These are phyloP conservation scores for Periconia sp. DNA, from an alignment of 2,329 filamentous ascomycete genomes.

Conservation along the genomic window DNA sequence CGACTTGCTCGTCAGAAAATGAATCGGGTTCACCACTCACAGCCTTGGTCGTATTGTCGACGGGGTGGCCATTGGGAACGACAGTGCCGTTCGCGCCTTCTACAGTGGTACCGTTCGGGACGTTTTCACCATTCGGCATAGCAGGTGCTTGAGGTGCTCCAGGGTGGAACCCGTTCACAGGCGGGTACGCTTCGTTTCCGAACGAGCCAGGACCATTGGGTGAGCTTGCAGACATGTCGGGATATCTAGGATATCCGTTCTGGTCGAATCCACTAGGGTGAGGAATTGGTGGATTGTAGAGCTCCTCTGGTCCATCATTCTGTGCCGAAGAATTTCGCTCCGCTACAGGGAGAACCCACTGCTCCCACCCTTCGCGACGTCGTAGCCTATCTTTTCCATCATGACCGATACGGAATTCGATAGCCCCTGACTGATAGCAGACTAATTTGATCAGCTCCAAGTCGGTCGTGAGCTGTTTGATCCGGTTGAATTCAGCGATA, in stretches of 20 bases:
- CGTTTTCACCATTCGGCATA: slow-evolving; percentile 15
- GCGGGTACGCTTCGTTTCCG: slow-evolving; percentile 31
- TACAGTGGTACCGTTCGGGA: slow-evolving; percentile 24
- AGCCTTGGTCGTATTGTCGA: slow-evolving; percentile 37
- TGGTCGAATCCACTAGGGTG: slow-evolving; percentile 44
- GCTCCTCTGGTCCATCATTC: slow-evolving; percentile 69
- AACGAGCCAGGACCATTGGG: slow-evolving; percentile 21
- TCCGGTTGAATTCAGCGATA: slow-evolving; percentile 85
- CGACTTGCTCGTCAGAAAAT: slow-evolving; percentile 61
- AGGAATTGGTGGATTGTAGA: slow-evolving; percentile 49
- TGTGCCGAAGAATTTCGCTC: slow-evolving; percentile 76
- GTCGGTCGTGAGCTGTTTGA: slow-evolving; percentile 75
- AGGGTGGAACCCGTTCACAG: slow-evolving; percentile 37
- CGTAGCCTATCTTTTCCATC: slow-evolving; percentile 83
- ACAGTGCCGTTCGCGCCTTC: slow-evolving; percentile 29
- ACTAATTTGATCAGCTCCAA: slow-evolving; percentile 75
- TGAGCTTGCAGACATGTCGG: slow-evolving; percentile 29
- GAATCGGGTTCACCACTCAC: slow-evolving; percentile 48
- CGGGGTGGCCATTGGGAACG: slow-evolving; percentile 31
- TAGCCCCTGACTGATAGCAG: slow-evolving; percentile 71
- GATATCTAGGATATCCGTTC: slow-evolving; percentile 34
- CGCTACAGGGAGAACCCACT: slow-evolving; percentile 75
- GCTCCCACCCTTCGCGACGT: slow-evolving; percentile 75
- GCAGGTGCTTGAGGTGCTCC: slow-evolving; percentile 20
- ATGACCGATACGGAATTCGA: slow-evolving; percentile 77